Conservation (phyloP, 108 stramenopile genomes). For the Nitzschia sp. region DNA sequence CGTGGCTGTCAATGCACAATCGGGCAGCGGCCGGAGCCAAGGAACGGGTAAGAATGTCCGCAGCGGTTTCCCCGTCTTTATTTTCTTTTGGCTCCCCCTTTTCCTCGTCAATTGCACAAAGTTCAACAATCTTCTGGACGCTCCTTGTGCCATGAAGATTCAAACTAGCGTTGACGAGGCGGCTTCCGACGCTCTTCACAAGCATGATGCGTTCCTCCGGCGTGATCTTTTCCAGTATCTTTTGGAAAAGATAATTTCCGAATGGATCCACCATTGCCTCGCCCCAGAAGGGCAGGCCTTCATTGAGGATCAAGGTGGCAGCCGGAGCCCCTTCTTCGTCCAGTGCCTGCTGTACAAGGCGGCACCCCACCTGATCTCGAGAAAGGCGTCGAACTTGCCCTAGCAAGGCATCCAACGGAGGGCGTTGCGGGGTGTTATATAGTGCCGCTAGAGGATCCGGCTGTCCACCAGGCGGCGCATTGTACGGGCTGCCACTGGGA, state of each 20-base stretch:
- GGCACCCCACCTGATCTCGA: constrained; percentile 94
- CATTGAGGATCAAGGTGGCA: constrained; percentile 89
- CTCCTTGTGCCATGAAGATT: constrained; percentile 97
- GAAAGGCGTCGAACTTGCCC: constrained; percentile 89
- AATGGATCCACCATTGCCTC: constrained; percentile 98
- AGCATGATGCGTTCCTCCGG: constrained; percentile 85
- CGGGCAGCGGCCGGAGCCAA: constrained; percentile 90
- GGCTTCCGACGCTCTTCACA: constrained; percentile 79
- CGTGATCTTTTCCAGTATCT: constrained; percentile 92
- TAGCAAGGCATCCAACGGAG: constrained; percentile 76
- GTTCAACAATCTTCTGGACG: constrained; percentile 97
- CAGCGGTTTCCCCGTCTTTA: constrained; percentile 58
- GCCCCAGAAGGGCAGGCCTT: constrained; percentile 93
- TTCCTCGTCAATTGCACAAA: constrained; percentile 82
- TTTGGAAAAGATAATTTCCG: constrained; percentile 98
- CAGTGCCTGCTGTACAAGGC: constrained; percentile 94
- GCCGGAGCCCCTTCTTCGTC: constrained; percentile 92
- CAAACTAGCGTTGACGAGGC: constrained; percentile 92
- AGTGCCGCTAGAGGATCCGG: constrained; percentile 49
- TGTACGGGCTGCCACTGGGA: constrained; percentile 10
- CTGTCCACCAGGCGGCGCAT: constrained; percentile 5
- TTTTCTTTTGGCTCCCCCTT: constrained; percentile 19
- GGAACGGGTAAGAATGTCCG: constrained; percentile 79
- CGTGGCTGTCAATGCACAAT: constrained; percentile 96
- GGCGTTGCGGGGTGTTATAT: constrained; percentile 75